Conservation (phyloP, 371 early-diverging fungal genomes). For the Dentiscutata heterogama region DNA sequence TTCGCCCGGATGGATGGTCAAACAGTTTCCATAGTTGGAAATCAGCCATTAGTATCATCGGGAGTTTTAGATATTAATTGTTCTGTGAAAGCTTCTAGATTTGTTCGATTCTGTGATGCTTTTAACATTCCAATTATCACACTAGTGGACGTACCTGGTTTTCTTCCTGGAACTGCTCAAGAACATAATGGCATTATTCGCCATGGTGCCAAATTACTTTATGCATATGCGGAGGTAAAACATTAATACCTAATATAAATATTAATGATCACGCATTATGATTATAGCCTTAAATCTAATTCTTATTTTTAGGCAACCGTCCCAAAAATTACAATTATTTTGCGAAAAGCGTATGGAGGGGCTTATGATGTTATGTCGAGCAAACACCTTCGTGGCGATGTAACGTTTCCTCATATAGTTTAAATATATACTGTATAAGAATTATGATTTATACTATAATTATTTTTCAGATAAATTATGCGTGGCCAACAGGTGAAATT, state of each 20-base stretch:
- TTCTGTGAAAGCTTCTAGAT: constrained; percentile 96
- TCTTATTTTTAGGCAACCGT: constrained; percentile 77
- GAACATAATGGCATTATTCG: constrained; percentile 97
- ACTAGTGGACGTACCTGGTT: constrained; percentile 98
- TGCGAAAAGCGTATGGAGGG: constrained; percentile 97
- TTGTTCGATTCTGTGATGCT: constrained; percentile 97
- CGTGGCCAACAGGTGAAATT: constrained; percentile 98
- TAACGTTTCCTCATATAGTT: constrained; percentile 44
- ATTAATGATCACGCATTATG: neutral
- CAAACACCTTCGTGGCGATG: constrained; percentile 95
- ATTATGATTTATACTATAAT: constrained; percentile 18
- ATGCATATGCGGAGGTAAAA: constrained; percentile 90
- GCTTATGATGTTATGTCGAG: constrained; percentile 98
- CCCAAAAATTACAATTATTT: constrained; percentile 96
- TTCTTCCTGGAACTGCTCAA: constrained; percentile 95
- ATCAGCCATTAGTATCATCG: constrained; percentile 95
- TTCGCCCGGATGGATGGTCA: constrained; percentile 91
- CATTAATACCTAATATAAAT: too few relatives aligned
- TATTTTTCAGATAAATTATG: constrained; percentile 70
- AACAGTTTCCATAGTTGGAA: constrained; percentile 94
- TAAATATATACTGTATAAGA: neutral
- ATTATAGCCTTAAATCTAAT: neutral
- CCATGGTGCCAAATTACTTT: constrained; percentile 97
- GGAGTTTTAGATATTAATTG: constrained; percentile 97
- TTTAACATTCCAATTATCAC: constrained; percentile 96